These are phyloP conservation scores for Fusarium chlamydosporum DNA, from an alignment of 2,329 filamentous ascomycete genomes.

Conservation along the genomic window DNA sequence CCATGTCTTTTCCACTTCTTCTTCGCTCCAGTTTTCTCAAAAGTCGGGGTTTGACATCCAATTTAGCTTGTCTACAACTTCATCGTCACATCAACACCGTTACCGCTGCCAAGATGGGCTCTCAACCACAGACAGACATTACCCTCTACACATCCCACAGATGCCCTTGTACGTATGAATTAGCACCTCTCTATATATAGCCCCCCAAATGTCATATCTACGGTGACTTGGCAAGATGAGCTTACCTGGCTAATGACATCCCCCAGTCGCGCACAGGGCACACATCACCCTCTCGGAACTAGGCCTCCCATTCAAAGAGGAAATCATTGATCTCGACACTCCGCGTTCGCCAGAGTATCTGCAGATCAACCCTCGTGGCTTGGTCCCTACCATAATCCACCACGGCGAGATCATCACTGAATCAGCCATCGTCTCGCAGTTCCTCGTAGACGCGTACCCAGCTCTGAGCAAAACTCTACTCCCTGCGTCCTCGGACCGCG, in stretches of 20 bases:
- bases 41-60: neutral
- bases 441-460: slow-evolving; percentile 77
- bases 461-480: slow-evolving; percentile 67
- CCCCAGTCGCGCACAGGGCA: slow-evolving; percentile 75
- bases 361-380: slow-evolving; percentile 81
- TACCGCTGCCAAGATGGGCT: slow-evolving; percentile 33
- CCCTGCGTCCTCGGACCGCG: slow-evolving; percentile 66
- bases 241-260: neutral
- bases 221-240: slow-evolving; percentile 1
- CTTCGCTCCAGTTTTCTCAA: neutral
- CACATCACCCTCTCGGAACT: slow-evolving; percentile 79
- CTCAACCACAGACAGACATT: slow-evolving; percentile 57
- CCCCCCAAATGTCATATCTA: neutral
- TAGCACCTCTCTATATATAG: neutral
- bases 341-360: slow-evolving; percentile 82
- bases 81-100: slow-evolving; percentile 11
- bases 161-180: slow-evolving; percentile 70
- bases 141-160: slow-evolving; percentile 77
- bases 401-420: slow-evolving; percentile 78
- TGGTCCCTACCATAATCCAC: slow-evolving; percentile 79
- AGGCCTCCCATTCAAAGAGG: slow-evolving; percentile 75
- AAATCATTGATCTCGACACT: slow-evolving; percentile 77
- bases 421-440: slow-evolving; percentile 79
- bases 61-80: neutral
- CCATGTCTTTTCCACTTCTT: slow-evolving; percentile 3